Evolutionary conservation across 176 grass and related monocot species (phyloP), one percentile per base, ranked within the genome.

Genomic region (Zoysia pacifica): DNA sequence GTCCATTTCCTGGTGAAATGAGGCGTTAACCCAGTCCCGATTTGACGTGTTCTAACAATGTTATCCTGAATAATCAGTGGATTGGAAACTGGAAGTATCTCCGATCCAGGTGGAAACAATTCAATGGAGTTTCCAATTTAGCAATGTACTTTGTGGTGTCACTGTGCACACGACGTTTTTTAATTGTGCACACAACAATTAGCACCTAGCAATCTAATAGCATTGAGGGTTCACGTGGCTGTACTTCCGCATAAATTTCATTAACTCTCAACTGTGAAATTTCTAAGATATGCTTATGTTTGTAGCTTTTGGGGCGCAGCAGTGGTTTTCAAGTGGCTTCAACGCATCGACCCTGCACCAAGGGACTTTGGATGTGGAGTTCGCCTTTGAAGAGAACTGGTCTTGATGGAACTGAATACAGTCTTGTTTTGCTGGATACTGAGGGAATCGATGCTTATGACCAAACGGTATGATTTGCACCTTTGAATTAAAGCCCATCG

Each of bases 361-460:
- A 99, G 79, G 96, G 96, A 46, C 93, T 99, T 73, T 99, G 96
- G 96, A 95, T 99, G 90, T 99, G 96, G 96, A 99, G 96, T 16
- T 37, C 79, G 0, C 96, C 96, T 70, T 82, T 99, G 83, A 99
- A 94, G 75, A 84, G 90, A 85, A 95, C 84, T 76, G 93, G 86
- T 69, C 84, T 95, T 59, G 96, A 99, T 80, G 96, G 96, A 70
- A 99, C 86, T 48, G 93, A 93, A 71, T 99, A 95, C 72, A 95
- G 79, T 83, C 86, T 99, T 87, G 72, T 99, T 42, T 85, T 99
- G 65, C 79, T 99, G 52, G 96, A 99, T 73, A 93, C 86, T 59
- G 96, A 99, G 91, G 96, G 96, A 83, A 99, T 99, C 79, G 96
- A 95, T 93, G 96, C 96, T 75, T 99, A 91, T 77, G 96, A 99